Conservation (phyloP, 2,329 filamentous ascomycete genomes). For the Beauveria medogensis region DNA sequence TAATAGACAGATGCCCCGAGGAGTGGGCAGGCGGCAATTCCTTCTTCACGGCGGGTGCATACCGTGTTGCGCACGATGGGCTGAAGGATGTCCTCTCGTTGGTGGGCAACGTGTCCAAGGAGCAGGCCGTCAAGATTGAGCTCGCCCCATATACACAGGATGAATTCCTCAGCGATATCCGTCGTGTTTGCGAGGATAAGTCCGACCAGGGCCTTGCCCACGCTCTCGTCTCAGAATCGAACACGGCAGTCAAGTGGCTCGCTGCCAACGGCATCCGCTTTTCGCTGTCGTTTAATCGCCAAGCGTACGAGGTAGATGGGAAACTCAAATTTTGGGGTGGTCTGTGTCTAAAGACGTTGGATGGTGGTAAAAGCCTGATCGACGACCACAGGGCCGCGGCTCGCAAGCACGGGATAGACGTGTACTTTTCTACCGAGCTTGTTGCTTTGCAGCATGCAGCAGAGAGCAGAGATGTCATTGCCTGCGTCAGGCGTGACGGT, state of each 20-base stretch:
- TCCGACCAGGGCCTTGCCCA: constrained; percentile 41
- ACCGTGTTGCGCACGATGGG: constrained; percentile 48
- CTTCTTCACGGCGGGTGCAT: constrained; percentile 59
- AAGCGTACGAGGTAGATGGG: constrained; percentile 56
- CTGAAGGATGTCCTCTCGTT: constrained; percentile 49
- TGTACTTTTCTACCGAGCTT: constrained; percentile 39
- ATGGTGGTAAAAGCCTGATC: constrained; percentile 53
- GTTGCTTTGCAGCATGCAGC: constrained; percentile 29
- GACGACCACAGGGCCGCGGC: constrained; percentile 39
- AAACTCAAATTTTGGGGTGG: constrained; percentile 60
- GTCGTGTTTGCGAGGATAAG: constrained; percentile 46
- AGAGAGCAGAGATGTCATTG: constrained; percentile 21
- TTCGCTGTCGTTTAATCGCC: constrained; percentile 55
- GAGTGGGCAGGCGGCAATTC: constrained; percentile 55
- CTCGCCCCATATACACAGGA: constrained; percentile 45
- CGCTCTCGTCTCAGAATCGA: constrained; percentile 43
- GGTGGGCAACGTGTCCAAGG: constrained; percentile 48
- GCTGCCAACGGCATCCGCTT: constrained; percentile 45
- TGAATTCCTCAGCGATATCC: constrained; percentile 49
- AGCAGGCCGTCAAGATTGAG: constrained; percentile 44
- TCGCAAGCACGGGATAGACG: constrained; percentile 30
- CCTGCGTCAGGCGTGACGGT: constrained; percentile 24
- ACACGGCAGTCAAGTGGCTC: constrained; percentile 46
- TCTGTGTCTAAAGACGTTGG: constrained; percentile 48
- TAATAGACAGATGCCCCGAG: constrained; percentile 53